Conservation (phyloP, 2,329 filamentous ascomycete genomes). For the Aspergillus alliaceus region DNA sequence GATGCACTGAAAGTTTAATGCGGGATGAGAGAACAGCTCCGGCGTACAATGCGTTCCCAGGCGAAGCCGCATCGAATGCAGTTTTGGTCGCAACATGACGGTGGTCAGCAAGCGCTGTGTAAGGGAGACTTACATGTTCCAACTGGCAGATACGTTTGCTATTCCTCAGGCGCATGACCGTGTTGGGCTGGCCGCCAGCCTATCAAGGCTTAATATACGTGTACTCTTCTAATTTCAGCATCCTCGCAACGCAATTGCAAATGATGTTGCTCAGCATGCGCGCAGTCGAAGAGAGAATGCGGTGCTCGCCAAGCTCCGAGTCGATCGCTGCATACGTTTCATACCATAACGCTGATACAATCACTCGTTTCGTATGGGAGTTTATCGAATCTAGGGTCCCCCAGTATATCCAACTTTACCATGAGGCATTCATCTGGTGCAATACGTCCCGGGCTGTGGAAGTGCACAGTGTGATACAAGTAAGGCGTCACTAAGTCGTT, state of each 20-base stretch:
- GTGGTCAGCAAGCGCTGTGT: slow-evolving; percentile 2
- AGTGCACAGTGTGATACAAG: background rate
- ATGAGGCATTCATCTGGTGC: background rate
- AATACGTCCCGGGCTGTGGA: background rate
- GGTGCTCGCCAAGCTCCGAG: background rate
- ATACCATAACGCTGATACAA: background rate
- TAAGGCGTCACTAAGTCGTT: background rate
- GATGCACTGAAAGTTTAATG: background rate
- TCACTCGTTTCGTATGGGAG: background rate
- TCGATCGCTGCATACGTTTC: background rate
- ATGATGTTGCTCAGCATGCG: background rate
- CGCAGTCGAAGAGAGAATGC: background rate
- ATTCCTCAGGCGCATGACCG: background rate
- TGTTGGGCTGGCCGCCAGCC: background rate
- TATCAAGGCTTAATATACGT: background rate
- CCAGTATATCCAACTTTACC: background rate
- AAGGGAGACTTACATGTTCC: slow-evolving; percentile 3
- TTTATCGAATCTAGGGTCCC: background rate
- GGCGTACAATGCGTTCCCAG: slow-evolving; percentile 5
- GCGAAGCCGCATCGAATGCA: background rate
- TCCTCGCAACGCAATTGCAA: background rate
- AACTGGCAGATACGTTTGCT: background rate
- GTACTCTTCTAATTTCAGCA: background rate
- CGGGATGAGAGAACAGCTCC: slow-evolving; percentile 3
- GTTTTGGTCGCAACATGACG: background rate